phyloP scores from a whole-genome alignment of 2,329 filamentous ascomycete species.

The Cryoendolithus antarcticus region DNA sequence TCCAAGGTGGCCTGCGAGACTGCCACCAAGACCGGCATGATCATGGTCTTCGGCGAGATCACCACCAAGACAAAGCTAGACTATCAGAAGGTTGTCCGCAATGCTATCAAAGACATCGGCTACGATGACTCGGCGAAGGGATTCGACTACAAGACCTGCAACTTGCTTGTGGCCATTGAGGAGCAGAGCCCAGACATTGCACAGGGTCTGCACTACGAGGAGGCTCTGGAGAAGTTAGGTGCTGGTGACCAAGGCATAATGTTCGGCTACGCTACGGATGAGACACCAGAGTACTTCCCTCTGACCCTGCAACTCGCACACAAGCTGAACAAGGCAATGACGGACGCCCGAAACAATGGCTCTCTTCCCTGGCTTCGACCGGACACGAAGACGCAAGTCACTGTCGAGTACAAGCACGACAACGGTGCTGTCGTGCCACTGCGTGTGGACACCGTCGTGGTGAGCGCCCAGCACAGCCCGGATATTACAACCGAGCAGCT shows the following conservation, averaged over 20 bases:
- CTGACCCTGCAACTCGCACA: conserved; percentile 89
- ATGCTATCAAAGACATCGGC: conserved; percentile 94
- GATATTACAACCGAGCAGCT: conserved; percentile 83
- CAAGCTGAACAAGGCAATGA: conserved; percentile 95
- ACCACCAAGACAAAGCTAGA: conserved; percentile 91
- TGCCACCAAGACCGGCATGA: conserved; percentile 98
- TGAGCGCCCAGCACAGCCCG: conserved; percentile 86
- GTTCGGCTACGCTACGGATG: conserved; percentile 99
- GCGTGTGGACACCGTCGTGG: conserved; percentile 91
- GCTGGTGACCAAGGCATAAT: conserved; percentile 99
- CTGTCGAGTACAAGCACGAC: conserved; percentile 96
- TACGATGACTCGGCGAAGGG: conserved; percentile 96
- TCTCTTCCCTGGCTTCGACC: conserved; percentile 86
- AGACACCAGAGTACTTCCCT: conserved; percentile 94
- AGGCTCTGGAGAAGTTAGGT: conserved; percentile 93
- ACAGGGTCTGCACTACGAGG: conserved; percentile 95
- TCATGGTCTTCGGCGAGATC: conserved; percentile 99
- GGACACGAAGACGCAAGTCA: conserved; percentile 99
- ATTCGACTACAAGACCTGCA: conserved; percentile 99
- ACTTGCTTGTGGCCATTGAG: conserved; percentile 97
- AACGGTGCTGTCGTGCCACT: conserved; percentile 82
- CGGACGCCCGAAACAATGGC: conserved; percentile 74
- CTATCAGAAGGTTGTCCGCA: conserved; percentile 96
- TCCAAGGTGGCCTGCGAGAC: conserved; percentile 99
- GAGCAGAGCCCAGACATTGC: conserved; percentile 98